Conservation (phyloP, 2,329 filamentous ascomycete species). For the Clonostachys rhizophaga region DNA sequence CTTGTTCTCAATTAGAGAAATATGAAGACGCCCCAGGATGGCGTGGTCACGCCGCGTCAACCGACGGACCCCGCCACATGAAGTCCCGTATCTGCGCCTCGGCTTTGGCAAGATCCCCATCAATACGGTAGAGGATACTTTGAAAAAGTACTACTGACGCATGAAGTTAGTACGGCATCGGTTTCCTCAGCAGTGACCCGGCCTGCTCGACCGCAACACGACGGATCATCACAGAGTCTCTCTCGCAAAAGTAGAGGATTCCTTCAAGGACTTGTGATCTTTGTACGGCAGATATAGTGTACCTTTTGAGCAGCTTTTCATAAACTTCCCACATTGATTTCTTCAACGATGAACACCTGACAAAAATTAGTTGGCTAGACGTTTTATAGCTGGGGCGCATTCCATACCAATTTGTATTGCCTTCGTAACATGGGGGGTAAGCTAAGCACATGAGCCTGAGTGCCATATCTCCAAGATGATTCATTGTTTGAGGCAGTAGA, state of each 20-base stretch:
- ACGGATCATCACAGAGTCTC: conserved; percentile 17
- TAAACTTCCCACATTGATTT: conserved; percentile 17
- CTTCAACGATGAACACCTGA: conserved; percentile 15
- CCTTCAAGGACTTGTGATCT: conserved; percentile 15
- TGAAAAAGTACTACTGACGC: conserved; percentile 20
- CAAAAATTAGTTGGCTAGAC: fast-evolving
- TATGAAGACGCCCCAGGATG: conserved; percentile 20
- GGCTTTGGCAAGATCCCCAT: conserved; percentile 15
- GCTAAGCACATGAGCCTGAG: conserved; percentile 17
- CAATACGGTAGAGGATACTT: conserved; percentile 19
- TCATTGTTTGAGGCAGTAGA: conserved; percentile 7
- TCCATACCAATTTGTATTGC: conserved; percentile 19
- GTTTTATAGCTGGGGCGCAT: not conserved
- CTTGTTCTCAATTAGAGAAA: conserved; percentile 25
- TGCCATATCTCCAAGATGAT: conserved; percentile 10
- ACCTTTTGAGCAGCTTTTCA: conserved; percentile 6
- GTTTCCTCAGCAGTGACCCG: conserved; percentile 11
- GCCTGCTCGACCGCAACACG: conserved; percentile 14
- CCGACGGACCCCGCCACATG: conserved; percentile 5
- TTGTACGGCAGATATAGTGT: conserved; percentile 7
- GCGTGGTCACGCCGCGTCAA: conserved; percentile 18
- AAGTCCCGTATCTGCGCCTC: conserved; percentile 16
- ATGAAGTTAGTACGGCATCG: conserved; percentile 22
- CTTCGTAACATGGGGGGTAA: conserved; percentile 22
- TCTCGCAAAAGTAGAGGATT: conserved; percentile 20